Conservation (phyloP, 2,329 filamentous ascomycete species). For the Madurella fahalii region DNA sequence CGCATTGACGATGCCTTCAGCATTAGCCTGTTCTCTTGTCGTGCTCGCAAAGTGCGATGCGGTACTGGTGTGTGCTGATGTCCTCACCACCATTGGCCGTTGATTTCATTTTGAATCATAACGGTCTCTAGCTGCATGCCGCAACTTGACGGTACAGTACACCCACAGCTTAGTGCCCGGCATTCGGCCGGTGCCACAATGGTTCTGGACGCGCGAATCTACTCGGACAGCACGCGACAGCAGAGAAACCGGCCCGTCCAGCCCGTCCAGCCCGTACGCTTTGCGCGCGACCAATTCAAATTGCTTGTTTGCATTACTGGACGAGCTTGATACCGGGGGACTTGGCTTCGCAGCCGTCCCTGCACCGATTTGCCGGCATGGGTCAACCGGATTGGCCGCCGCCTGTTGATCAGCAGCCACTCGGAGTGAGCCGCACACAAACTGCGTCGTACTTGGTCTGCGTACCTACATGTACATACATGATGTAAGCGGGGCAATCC, state of each 20-base stretch:
- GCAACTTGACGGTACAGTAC: too few relatives aligned
- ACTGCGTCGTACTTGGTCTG: not conserved
- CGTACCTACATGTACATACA: slow-evolving; percentile 6
- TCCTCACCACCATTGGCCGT: not conserved
- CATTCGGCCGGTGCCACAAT: not conserved
- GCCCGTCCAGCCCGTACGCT: not conserved
- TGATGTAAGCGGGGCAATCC: slow-evolving; percentile 14
- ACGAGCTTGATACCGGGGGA: not conserved
- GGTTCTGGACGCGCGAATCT: not conserved
- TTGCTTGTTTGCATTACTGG: not conserved
- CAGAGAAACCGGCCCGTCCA: not conserved
- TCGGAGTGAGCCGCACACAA: slow-evolving; percentile 7
- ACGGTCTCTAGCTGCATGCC: not conserved
- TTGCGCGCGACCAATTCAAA: not conserved
- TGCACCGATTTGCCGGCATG: slow-evolving; percentile 7
- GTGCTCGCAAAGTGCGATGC: not conserved
- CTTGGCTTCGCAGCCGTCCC: slow-evolving; percentile 1
- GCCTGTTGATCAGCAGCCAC: slow-evolving; percentile 9
- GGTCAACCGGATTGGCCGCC: slow-evolving; percentile 1
- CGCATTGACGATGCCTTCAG: slow-evolving; percentile 14
- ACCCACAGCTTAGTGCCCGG: not conserved
- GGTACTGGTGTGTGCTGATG: not conserved
- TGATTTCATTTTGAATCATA: not conserved
- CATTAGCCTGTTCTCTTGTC: slow-evolving; percentile 17
- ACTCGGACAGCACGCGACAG: not conserved